These are phyloP conservation scores for Arthrobotrys sphaeroides DNA, from an alignment of 2,329 filamentous ascomycete species.

Conservation along the genomic window DNA sequence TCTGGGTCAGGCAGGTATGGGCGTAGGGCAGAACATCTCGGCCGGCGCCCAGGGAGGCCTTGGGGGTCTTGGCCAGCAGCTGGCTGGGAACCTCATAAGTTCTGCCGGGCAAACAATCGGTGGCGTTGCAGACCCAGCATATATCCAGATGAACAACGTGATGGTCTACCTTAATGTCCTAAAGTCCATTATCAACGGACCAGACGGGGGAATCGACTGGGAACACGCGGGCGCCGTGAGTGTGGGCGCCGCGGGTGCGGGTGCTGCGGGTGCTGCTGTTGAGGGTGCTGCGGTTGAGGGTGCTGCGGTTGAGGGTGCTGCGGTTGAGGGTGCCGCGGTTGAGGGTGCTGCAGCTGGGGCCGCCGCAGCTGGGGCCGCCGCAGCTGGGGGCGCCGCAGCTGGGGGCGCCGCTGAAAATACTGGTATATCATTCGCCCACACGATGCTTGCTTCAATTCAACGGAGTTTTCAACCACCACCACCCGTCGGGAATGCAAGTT, in stretches of 20 bases:
- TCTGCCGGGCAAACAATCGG: background rate
- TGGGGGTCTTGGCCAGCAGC: background rate
- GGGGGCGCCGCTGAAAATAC: background rate
- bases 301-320: too few species aligned
- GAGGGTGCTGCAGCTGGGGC: too few species aligned
- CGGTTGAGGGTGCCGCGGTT: too few species aligned
- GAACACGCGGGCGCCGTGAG: background rate
- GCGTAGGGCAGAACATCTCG: too few species aligned
- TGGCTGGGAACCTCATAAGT: background rate
- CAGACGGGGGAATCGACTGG: conserved; percentile 4
- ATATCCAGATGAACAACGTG: background rate
- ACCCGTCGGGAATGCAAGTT: background rate
- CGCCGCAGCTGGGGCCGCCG: too few species aligned
- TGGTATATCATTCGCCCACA: background rate
- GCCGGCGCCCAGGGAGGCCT: background rate
- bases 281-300: too few species aligned
- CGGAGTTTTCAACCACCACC: background rate
- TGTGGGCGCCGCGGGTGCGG: background rate
- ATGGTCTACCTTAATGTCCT: background rate
- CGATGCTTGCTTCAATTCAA: background rate
- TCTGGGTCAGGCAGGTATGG: background rate
- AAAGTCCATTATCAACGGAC: background rate
- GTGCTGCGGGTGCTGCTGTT: too few species aligned
- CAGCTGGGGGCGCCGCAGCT: too few species aligned
- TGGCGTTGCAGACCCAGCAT: conserved; percentile 3